Evolutionary conservation across 2,329 filamentous ascomycete species (phyloP), one percentile per base, ranked within the genome.

Genomic region (Diaporthe sp.): DNA sequence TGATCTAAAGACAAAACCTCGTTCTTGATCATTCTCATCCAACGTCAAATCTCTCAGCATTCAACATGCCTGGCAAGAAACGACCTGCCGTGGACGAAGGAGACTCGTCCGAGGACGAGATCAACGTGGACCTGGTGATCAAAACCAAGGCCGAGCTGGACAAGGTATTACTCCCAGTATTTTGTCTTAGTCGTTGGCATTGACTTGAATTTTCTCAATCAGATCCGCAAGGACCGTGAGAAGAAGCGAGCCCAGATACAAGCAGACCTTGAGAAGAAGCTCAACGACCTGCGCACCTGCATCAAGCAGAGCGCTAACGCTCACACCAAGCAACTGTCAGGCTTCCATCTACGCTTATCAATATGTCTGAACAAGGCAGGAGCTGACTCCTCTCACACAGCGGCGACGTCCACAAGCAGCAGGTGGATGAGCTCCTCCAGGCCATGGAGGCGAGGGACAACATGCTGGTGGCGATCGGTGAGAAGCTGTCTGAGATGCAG

Each of bases 41-140:
- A 13, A 42, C 34, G 5, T n/a, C 49, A 42, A 15, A 25, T 15
- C 34, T 15, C 34, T 42, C 34, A 12, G 34, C 58, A 73, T 49
- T 68, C 42, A 70, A 71, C 61, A 76, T 76, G 75, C 68, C 75
- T 17, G 61, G 55, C n/a, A 71, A 53, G 53, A 76, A 76, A 42
- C 70, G 70, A 51, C 70, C 62, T 25, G 70, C 73, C 44, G 73
- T 25, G 13, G 49, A 58, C 13, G 49, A 42, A 8, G 71, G 13
- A 8, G 75, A 76, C 39, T 76, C 75, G 31, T 72, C 75, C 19
- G 74, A 71, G 34, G 73, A 78, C 57, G 73, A 78, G 49, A 80
- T 81, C 71, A 77, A 79, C 55, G 71, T 78, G 39, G 67, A 72
- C 60, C 73, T 67, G 49, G 78, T 80, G 42, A 74, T 78, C 65